These are phyloP conservation scores for Colletotrichum sp. DNA, from an alignment of 2,329 filamentous ascomycete genomes.

Conservation along the genomic window DNA sequence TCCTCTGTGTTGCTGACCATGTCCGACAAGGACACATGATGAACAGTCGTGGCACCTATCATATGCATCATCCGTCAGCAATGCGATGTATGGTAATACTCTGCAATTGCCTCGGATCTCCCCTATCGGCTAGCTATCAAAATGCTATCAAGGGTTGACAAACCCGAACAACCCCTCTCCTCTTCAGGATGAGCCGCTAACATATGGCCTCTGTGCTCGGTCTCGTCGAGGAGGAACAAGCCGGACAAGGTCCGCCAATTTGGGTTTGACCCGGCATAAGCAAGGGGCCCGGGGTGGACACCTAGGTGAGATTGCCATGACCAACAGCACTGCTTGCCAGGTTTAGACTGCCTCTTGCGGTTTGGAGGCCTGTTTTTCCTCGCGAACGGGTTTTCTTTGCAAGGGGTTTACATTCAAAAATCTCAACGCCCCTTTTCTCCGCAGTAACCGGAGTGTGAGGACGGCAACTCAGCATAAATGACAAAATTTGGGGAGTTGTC, in stretches of 20 bases:
- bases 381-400: background rate
- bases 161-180: background rate
- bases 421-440: background rate
- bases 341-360: background rate
- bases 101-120: background rate
- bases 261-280: background rate
- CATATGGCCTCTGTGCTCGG: background rate
- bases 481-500: background rate
- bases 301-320: background rate
- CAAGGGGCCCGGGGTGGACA: background rate
- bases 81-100: background rate
- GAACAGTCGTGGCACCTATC: constrained; percentile 14
- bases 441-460: background rate
- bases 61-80: background rate
- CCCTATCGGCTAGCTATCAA: background rate
- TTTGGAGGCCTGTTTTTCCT: background rate
- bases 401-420: background rate
- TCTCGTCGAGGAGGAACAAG: background rate
- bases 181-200: background rate
- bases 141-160: background rate
- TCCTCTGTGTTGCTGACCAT: constrained; percentile 1
- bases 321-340: background rate
- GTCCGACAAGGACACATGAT: constrained; percentile 7
- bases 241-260: background rate
- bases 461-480: background rate